Percentiles rank a stretch among this genome's conserved stretches.
Conservation (phyloP, 257 asterid genomes). For the Penstemon eatonii region DNA sequence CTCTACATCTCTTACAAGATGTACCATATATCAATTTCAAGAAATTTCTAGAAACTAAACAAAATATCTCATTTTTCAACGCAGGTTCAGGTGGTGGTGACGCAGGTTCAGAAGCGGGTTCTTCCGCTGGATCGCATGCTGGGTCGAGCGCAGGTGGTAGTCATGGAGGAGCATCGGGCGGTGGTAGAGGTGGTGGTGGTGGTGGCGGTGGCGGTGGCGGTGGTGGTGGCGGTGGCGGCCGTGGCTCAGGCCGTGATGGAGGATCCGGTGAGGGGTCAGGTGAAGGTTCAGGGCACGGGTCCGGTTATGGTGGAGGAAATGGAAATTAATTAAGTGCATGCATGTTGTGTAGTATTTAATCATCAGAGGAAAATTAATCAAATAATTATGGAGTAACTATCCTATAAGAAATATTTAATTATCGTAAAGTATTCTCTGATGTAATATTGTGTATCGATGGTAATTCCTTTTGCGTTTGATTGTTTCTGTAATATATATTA, state of each 20-base stretch:
- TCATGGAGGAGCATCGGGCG: slow-evolving; percentile 22
- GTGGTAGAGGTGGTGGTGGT: slow-evolving; percentile 31
- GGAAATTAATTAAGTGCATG: slow-evolving; percentile 36
- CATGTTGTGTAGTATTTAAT: slow-evolving; percentile 1
- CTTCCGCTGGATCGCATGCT: slow-evolving; percentile 38
- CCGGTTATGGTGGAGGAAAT: slow-evolving; percentile 54
- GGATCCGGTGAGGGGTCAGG: slow-evolving; percentile 61
- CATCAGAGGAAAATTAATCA: no score
- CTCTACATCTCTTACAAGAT: no score
- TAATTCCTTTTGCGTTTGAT: no score
- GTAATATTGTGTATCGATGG: no score
- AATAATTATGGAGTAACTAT: no score
- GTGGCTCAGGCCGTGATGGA: slow-evolving; percentile 36
- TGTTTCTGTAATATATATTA: no score
- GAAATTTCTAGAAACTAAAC: no score
- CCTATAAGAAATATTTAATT: no score
- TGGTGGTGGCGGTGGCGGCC: slow-evolving; percentile 37
- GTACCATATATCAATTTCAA: no score
- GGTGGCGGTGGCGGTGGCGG: slow-evolving; percentile 36
- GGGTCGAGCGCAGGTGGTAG: slow-evolving; percentile 37
- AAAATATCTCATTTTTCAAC: no score
- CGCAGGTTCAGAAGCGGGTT: slow-evolving; percentile 39
- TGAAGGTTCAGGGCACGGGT: slow-evolving; percentile 55
- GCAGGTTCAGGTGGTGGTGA: slow-evolving; percentile 29
- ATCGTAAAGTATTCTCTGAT: no score